Conservation (phyloP, 2,329 filamentous ascomycete species). For the Scedosporium apiospermum region DNA sequence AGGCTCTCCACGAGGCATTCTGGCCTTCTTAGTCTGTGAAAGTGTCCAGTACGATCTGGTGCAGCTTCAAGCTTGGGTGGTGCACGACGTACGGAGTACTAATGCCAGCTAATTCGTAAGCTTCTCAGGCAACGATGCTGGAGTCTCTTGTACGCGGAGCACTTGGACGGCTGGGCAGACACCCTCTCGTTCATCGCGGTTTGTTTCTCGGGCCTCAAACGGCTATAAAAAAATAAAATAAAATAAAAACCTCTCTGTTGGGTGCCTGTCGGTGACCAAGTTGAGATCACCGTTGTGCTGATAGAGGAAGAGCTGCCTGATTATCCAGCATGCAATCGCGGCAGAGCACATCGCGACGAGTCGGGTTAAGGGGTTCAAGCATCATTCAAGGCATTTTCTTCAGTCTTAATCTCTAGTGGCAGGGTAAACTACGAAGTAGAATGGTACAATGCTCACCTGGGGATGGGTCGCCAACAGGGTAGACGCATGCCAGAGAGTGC, state of each 20-base stretch:
- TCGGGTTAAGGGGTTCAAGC: background rate
- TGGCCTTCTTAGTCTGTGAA: background rate
- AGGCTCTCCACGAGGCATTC: background rate
- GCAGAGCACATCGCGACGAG: background rate
- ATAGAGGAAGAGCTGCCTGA: background rate
- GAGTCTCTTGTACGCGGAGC: background rate
- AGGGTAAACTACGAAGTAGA: no score
- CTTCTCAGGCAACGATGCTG: background rate
- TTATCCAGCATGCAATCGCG: background rate
- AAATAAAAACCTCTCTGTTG: no score
- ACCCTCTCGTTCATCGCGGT: background rate
- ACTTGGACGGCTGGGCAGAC: background rate
- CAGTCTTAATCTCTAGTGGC: no score
- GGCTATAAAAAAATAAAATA: no score
- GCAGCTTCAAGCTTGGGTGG: background rate
- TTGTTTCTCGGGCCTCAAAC: background rate
- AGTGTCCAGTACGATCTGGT: background rate
- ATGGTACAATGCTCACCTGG: no score
- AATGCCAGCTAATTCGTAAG: background rate
- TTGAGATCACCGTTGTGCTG: background rate
- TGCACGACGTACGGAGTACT: no score
- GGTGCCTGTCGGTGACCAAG: background rate
- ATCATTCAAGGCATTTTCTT: background rate
- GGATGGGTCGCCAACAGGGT: no score
- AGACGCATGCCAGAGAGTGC: background rate